Evolutionary conservation across 208 protist species (phyloP).

Genomic region (Leishmania tropica): DNA sequence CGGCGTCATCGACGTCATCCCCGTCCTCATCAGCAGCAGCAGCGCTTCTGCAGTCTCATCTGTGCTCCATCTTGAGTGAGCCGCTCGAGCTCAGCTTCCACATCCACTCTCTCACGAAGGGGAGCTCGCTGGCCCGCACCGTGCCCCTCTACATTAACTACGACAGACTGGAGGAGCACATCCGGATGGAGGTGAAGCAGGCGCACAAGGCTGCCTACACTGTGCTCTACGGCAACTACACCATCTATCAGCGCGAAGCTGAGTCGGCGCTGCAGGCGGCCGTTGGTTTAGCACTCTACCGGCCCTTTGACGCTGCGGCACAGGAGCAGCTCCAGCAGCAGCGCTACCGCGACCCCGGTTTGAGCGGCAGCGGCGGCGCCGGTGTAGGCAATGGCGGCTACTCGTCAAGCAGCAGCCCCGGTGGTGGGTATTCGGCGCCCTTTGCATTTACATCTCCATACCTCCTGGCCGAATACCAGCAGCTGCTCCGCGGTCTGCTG

Average conservation of each 20-base stretch:
- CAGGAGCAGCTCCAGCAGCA: conserved; percentile 32
- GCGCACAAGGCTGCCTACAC: conserved; percentile 58
- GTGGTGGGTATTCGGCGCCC: neutral
- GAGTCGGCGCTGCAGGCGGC: conserved; percentile 35
- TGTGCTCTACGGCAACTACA: conserved; percentile 46
- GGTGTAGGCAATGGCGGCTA: neutral
- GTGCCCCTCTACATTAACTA: conserved; percentile 45
- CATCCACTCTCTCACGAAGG: conserved; percentile 41
- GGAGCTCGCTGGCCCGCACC: conserved; percentile 28
- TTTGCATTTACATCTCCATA: conserved; percentile 33
- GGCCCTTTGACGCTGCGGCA: conserved; percentile 37
- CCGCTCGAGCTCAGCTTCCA: conserved; percentile 49
- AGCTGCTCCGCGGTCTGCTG: conserved; percentile 36
- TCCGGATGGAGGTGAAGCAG: conserved; percentile 49
- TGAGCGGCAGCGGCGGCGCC: neutral
- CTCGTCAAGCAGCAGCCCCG: neutral
- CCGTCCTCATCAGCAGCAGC: neutral
- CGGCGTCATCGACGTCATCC: neutral
- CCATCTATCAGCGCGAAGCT: conserved; percentile 38
- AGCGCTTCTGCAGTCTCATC: conserved; percentile 19
- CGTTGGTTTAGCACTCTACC: conserved; percentile 43
- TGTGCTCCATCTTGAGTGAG: conserved; percentile 24
- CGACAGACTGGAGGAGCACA: conserved; percentile 43
- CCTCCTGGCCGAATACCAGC: conserved; percentile 39
- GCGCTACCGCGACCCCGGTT: neutral